Evolutionary conservation across 768 basidiomycete species (phyloP).

Genomic region (Panellus pusillus): DNA sequence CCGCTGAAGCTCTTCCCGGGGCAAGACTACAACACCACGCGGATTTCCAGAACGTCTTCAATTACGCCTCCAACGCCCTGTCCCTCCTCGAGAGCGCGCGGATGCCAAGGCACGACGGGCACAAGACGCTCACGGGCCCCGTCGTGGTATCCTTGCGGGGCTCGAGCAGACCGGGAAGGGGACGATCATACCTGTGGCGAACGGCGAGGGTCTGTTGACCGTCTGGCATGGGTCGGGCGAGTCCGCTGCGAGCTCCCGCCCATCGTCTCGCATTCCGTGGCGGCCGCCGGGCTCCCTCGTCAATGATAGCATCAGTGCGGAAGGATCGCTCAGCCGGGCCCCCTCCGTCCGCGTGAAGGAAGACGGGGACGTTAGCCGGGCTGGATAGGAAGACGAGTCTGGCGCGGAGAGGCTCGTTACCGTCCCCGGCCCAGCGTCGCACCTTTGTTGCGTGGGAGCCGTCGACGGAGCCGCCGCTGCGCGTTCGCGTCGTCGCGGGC

Average conservation of each 20-base stretch:
- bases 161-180: constrained; percentile 49
- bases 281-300: constrained; percentile 68
- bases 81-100: constrained; percentile 66
- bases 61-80: constrained; percentile 71
- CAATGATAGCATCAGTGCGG: constrained; percentile 34
- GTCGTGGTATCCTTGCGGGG: constrained; percentile 54
- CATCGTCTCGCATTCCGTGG: constrained; percentile 63
- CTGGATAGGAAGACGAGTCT: constrained; percentile 77
- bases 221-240: constrained; percentile 57
- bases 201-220: constrained; percentile 71
- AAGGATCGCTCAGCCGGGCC: constrained; percentile 52
- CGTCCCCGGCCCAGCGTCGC: constrained; percentile 66
- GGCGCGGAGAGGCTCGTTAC: constrained; percentile 74
- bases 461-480: constrained; percentile 68
- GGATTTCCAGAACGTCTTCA: constrained; percentile 82
- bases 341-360: constrained; percentile 83
- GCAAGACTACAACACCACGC: constrained; percentile 91
- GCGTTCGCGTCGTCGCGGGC: constrained; percentile 77
- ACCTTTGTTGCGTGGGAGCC: constrained; percentile 61
- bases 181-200: constrained; percentile 71
- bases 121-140: constrained; percentile 81
- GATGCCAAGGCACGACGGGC: constrained; percentile 90
- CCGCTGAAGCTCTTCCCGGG: too few species aligned
- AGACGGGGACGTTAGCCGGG: constrained; percentile 64
- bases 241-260: constrained; percentile 47